Conservation (phyloP, 441 rosid genomes). For the Adansonia gregorii region DNA sequence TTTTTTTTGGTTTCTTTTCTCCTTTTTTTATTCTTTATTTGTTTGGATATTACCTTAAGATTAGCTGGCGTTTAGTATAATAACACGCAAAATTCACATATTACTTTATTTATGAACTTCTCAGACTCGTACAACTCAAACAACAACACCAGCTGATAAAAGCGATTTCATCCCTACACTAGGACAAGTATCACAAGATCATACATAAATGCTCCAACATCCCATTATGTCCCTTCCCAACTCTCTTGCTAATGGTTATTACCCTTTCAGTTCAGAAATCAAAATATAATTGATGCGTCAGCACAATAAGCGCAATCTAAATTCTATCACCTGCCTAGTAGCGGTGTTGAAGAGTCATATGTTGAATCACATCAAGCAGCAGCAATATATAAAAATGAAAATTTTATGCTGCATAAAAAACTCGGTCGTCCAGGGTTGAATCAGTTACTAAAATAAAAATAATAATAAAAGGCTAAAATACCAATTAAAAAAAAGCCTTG, state of each 20-base stretch:
- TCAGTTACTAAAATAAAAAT: no score
- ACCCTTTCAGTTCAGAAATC: not conserved
- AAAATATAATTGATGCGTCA: not conserved
- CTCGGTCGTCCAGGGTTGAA: no score
- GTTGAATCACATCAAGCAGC: not conserved
- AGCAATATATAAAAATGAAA: no score
- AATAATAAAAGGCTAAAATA: not conserved
- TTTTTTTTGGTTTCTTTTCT: not conserved
- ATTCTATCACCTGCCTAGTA: not conserved
- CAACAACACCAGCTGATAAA: not conserved
- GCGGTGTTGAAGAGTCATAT: not conserved
- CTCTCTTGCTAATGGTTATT: not conserved
- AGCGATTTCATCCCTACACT: not conserved
- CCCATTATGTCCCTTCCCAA: not conserved
- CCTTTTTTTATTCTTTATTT: not conserved
- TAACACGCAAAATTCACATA: not conserved
- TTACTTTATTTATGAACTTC: not conserved
- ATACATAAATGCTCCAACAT: not conserved
- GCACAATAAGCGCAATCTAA: not conserved
- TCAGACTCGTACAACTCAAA: not conserved
- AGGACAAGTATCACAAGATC: not conserved
- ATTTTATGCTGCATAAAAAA: no score
- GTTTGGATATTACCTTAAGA: not conserved
- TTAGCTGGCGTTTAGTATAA: not conserved
- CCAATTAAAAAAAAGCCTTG: not conserved